Evolutionary conservation across 805 yeast genomes (phyloP).

Genomic region (Diddensiella santjacobensis): DNA sequence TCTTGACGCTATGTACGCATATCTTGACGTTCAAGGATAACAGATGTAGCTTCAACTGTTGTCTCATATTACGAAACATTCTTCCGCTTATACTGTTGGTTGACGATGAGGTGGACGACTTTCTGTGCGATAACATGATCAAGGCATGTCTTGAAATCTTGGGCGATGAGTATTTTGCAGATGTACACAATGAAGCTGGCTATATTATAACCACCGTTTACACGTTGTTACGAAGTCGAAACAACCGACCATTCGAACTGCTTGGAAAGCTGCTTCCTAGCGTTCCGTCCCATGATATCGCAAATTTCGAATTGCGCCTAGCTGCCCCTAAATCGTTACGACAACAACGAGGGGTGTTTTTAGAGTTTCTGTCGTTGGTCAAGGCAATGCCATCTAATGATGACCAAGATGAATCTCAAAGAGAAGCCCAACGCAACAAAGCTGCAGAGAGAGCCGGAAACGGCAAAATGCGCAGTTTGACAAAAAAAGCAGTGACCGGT

Average conservation of each 20-base stretch:
- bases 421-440: conserved; percentile 30
- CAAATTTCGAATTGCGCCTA: conserved; percentile 59
- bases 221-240: conserved; percentile 64
- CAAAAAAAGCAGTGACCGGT: conserved; percentile 20
- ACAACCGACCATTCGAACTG: conserved; percentile 62
- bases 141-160: conserved; percentile 66
- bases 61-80: conserved; percentile 71
- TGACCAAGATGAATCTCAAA: conserved; percentile 40
- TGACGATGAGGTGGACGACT: conserved; percentile 72
- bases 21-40: conserved; percentile 81
- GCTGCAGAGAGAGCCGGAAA: background rate
- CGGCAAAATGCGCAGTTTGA: conserved; percentile 18
- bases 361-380: conserved; percentile 68
- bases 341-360: conserved; percentile 74
- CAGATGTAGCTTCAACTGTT: conserved; percentile 87
- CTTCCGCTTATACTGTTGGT: conserved; percentile 63
- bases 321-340: conserved; percentile 60
- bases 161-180: conserved; percentile 71
- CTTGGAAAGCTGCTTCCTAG: conserved; percentile 47
- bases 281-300: conserved; percentile 53
- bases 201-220: conserved; percentile 78
- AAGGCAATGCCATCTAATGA: conserved; percentile 38
- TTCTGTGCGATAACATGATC: conserved; percentile 60
- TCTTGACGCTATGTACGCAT: conserved; percentile 69
- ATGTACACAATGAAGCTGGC: conserved; percentile 90